Evolutionary conservation across 2,329 filamentous ascomycete species (phyloP), one percentile per base, ranked within the genome.

Genomic region (Diaporthe sp.): DNA sequence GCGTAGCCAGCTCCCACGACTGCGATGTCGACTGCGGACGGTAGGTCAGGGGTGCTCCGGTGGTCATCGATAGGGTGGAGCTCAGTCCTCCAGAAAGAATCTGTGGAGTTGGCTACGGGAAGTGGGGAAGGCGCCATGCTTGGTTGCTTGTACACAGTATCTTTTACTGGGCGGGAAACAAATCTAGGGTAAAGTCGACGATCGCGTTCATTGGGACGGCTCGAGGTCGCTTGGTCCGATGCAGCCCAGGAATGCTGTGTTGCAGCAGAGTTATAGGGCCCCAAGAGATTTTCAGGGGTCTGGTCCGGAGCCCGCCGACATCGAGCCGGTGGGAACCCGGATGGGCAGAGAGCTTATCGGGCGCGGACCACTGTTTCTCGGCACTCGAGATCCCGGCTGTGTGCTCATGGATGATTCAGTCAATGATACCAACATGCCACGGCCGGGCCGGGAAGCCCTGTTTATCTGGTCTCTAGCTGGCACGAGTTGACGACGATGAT

Each of bases 1-100:
- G 87, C 82, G 72, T 85, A 87, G 0, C 88, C 88, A 20, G 85
- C 84, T 0, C 87, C 88, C 12, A 89, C 83, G 51, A 89, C 85
- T 22, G 85, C 82, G 70, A 89, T 84, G 61, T 89, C 87, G 42
- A 82, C 83, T 42, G 84, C 75, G 0, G 78, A 60, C 0, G 87
- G 87, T 0, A 89, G 78, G 12, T 78, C 77, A 4, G 82, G 79
- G 0, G 82, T 85, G 39, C 81, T 85, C n/a, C 85, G 82, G 76
- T 85, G 80, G 72, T 83, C 81, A 74, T 87, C 85, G 2, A 89
- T 79, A 2, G 78, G 75, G 76, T 86, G 82, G 9, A 82, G 83
- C 34, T 85, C 77, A 5, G 81, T 81, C 25, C 84, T 81, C 88
- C 87, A 89, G 79, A 87, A 88, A 3, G 86, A 80, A 3, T 76